phyloP scores from a whole-genome alignment of 2,329 filamentous ascomycete genomes.

The Fusarium beomiforme region DNA sequence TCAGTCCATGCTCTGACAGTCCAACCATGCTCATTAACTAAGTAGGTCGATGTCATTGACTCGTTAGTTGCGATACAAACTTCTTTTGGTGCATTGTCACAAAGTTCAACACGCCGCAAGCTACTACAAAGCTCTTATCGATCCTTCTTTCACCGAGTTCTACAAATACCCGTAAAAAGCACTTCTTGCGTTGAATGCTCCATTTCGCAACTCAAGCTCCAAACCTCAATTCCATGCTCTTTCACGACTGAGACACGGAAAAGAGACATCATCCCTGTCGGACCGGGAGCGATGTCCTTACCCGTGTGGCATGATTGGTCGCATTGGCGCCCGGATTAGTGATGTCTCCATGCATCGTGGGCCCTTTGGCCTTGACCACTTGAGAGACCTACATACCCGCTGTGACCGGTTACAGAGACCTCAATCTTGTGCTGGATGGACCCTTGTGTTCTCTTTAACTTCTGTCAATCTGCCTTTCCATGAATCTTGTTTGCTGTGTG shows the following conservation, averaged over 20 bases:
- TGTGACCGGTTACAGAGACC: constrained; percentile 36
- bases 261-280: constrained; percentile 34
- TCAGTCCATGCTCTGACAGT: not conserved
- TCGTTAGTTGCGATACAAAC: not conserved
- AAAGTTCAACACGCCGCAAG: not conserved
- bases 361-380: constrained; percentile 36
- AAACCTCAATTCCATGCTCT: constrained; percentile 12
- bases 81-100: not conserved
- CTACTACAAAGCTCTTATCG: not conserved
- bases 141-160: not conserved
- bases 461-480: not conserved
- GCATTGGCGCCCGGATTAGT: constrained; percentile 48
- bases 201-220: constrained; percentile 1
- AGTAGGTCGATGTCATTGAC: not conserved
- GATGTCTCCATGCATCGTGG: constrained; percentile 42
- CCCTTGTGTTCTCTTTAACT: constrained; percentile 24
- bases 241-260: constrained; percentile 22
- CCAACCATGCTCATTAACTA: not conserved
- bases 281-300: constrained; percentile 28
- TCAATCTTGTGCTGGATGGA: constrained; percentile 17
- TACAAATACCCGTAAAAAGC: not conserved
- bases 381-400: constrained; percentile 45
- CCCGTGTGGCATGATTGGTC: constrained; percentile 45
- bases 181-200: not conserved
- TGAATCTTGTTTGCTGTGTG: constrained; percentile 10